Base-by-base conservation (phyloP, 345 rosid genomes). In the Brassica rapa region DNA sequence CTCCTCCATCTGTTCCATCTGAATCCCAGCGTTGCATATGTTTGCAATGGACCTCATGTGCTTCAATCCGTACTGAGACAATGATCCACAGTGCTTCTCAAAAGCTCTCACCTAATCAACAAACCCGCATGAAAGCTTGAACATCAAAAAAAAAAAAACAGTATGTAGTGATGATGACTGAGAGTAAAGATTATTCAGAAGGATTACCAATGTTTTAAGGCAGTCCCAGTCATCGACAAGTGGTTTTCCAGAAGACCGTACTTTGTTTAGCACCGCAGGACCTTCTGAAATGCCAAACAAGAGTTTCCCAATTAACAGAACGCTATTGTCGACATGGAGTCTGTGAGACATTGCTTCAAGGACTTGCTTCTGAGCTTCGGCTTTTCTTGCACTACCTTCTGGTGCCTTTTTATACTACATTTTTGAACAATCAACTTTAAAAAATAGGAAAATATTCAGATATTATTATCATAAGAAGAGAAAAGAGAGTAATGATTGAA, bases 151-250 rank as follows among this genome's bases (percentile, higher is more conserved):
- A 37, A 1, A 27, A 10, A 10, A 41, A 37, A 37, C 57, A 15
- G 25, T 16, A 55, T 55, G 60, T 19, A 16, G 60, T 55, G 63
- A 59, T 3, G 1, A n/a, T n/a, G 10, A 2, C 23, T 14, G 12
- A 62, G 29, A 41, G 69, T 10, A 29, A 10, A 53, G 24, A 6
- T 5, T 39, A 4, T 60, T 43, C 1, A 46, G 16, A 65, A 14
- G 27, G 76, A 35, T 35, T 35, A 94, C 98, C 93, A 89, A 32
- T 57, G 87, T 81, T 86, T 85, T 92, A 46, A 92, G 93, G 90
- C 97, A 89, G 62, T 77, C 82, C 98, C 98, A 94, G 74, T 94
- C 93, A 71, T 94, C 94, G 2, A 91, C 98, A 62, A 94, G 95
- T 60, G 98, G 95, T 60, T 83, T 78, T 6, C 96, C 95, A 33